Base-by-base conservation (phyloP, 164 flowering plant genomes). In the Dillenia suffruticosa region DNA sequence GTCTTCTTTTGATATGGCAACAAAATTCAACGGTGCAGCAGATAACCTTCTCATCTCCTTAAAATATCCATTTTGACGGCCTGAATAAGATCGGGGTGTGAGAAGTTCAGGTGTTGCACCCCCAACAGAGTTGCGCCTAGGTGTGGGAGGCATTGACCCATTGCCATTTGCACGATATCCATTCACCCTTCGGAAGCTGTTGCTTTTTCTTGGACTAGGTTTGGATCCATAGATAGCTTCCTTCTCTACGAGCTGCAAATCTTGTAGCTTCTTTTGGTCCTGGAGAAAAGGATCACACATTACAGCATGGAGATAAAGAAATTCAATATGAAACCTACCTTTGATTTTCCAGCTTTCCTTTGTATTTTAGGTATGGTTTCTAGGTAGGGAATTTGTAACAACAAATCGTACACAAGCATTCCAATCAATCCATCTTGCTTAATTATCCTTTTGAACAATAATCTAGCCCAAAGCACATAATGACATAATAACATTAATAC, bases 191-290 rank as follows among this genome's bases (percentile, higher is more conserved):
- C 83, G 85, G 44, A 85, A 81, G 72, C 96, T 85, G 78, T 54
- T 88, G 65, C 69, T 78, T 76, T 82, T 86, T 68, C 81, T 81
- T 12, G 96, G 96, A 70, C 92, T 88, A 11, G 96, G 97, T 69
- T 76, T 88, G 44, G 98, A 92, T n/a, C 98, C 98, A 68, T 85
- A 88, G 11, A 84, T 85, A 58, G 89, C 65, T 84, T 92, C 98
- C 72, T 83, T 90, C 77, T 88, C 93, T 0, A 87, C 83, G 55
- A 85, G 78, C 9, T 86, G 85, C 61, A 92, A 76, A 74, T 87
- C 98, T 56, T 90, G 96, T 40, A 86, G 77, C 75, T 92, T 92
- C 85, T 92, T 92, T 63, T 90, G 96, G 74, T 88, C 91, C 96
- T 92, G 81, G 57, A 24, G 62, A 66, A 58, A 32, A 12, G 45